These are phyloP conservation scores for Saccharomyces hybrid DNA, from an alignment of 1,139 yeast genomes.

Conservation along the genomic window DNA sequence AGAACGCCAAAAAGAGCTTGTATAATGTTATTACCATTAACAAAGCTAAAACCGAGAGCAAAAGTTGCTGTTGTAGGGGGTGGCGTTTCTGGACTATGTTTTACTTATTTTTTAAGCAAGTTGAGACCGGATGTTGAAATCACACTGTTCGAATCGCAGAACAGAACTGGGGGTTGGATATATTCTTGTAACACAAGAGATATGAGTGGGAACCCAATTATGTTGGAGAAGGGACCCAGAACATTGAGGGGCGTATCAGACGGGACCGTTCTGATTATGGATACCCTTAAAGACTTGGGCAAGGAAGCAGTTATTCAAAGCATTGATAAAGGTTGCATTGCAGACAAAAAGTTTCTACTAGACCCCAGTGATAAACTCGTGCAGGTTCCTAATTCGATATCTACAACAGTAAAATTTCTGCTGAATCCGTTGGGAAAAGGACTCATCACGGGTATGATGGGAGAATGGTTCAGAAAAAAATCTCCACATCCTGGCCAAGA, in stretches of 20 bases:
- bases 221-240: conserved; percentile 68
- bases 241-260: conserved; percentile 64
- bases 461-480: conserved; percentile 33
- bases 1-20: background rate
- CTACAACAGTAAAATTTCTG: conserved; percentile 38
- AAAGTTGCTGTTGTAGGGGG: conserved; percentile 70
- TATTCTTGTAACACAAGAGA: conserved; percentile 37
- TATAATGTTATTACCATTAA: conserved; percentile 4
- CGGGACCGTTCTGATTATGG: conserved; percentile 56
- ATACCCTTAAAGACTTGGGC: conserved; percentile 44
- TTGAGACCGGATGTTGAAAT: conserved; percentile 67
- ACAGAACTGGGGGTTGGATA: conserved; percentile 76
- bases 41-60: conserved; percentile 32
- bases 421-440: conserved; percentile 42
- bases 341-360: conserved; percentile 56
- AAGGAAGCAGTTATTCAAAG: conserved; percentile 41
- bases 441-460: conserved; percentile 31
- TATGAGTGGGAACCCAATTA: conserved; percentile 24
- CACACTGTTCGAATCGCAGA: conserved; percentile 50
- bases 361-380: conserved; percentile 37
- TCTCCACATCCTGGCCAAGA: conserved; percentile 36
- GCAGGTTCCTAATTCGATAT: conserved; percentile 42
- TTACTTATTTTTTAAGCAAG: conserved; percentile 62
- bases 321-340: conserved; percentile 42
- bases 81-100: conserved; percentile 80